These are phyloP conservation scores for Hymenoscyphus salicellus DNA, from an alignment of 2,329 filamentous ascomycete genomes.

Conservation along the genomic window DNA sequence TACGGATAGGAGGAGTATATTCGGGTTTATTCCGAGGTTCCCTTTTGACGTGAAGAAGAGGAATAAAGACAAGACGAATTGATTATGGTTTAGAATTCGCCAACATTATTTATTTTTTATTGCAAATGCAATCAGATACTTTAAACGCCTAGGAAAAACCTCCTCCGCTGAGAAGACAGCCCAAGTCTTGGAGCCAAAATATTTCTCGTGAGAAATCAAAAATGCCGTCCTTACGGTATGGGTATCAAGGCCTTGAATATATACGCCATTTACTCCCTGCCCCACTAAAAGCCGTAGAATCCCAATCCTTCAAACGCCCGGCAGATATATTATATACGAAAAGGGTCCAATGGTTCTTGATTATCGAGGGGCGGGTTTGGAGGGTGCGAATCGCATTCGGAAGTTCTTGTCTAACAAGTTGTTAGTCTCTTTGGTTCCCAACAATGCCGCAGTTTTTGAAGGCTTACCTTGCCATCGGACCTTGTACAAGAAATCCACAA, in stretches of 20 bases:
- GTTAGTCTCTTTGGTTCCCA: slow-evolving; percentile 13
- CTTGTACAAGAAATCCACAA: slow-evolving; percentile 54
- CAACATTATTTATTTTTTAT: too few relatives aligned
- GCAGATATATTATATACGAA: background rate
- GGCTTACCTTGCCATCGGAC: slow-evolving; percentile 36
- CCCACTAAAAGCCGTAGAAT: background rate
- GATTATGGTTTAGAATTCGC: too few relatives aligned
- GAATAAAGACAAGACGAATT: too few relatives aligned
- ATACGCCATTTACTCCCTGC: slow-evolving; percentile 9
- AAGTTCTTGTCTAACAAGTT: slow-evolving; percentile 38
- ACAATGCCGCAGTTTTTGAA: background rate
- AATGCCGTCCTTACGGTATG: slow-evolving; percentile 2
- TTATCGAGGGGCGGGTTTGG: slow-evolving; percentile 26
- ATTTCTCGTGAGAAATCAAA: background rate
- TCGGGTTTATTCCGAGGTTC: too few relatives aligned
- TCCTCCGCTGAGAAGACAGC: too few relatives aligned
- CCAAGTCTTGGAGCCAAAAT: background rate
- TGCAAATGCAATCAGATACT: too few relatives aligned
- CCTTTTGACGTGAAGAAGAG: too few relatives aligned
- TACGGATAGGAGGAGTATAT: too few relatives aligned
- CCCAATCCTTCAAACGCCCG: slow-evolving; percentile 8
- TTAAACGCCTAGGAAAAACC: too few relatives aligned
- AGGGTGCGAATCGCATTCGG: slow-evolving; percentile 39
- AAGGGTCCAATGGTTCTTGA: background rate
- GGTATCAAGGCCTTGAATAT: slow-evolving; percentile 13